These are phyloP conservation scores for Pseudonitzschia pungens DNA, from an alignment of 108 stramenopile genomes.

Conservation along the genomic window DNA sequence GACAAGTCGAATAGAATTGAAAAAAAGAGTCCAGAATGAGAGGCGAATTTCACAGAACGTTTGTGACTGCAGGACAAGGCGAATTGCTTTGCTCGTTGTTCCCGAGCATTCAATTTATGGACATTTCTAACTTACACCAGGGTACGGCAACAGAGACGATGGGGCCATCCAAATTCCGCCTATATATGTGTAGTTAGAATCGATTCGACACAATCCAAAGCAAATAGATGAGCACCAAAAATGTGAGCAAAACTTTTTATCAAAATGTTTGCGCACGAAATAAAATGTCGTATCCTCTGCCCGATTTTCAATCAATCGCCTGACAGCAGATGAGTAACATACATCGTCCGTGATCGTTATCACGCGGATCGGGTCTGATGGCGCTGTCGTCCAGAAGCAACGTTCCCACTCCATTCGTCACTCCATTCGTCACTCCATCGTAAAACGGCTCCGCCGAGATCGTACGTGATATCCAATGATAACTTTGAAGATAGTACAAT, in stretches of 20 bases:
- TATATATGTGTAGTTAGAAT: neutral
- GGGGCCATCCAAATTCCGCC: constrained; percentile 23
- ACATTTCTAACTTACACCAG: neutral
- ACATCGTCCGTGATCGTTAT: neutral
- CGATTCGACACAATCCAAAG: neutral
- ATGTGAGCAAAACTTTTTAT: too few species aligned
- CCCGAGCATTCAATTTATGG: too few species aligned
- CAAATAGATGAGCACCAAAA: neutral
- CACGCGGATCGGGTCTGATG: neutral
- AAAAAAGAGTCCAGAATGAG: neutral
- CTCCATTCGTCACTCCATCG: too few species aligned
- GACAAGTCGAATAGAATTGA: neutral
- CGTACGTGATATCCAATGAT: too few species aligned
- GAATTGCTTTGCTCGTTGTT: too few species aligned
- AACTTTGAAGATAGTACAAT: too few species aligned
- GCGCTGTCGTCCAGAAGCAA: too few species aligned
- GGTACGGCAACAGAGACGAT: neutral
- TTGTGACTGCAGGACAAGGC: too few species aligned
- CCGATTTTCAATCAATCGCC: too few species aligned
- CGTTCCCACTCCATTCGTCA: too few species aligned
- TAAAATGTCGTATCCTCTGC: too few species aligned
- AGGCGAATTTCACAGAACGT: neutral
- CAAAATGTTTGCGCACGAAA: neutral
- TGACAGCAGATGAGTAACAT: neutral
- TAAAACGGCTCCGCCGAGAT: too few species aligned